Evolutionary conservation across 1,284 basidiomycete genomes (phyloP), one percentile per base, ranked within the genome.

Genomic region (Neonothopanus nambi): DNA sequence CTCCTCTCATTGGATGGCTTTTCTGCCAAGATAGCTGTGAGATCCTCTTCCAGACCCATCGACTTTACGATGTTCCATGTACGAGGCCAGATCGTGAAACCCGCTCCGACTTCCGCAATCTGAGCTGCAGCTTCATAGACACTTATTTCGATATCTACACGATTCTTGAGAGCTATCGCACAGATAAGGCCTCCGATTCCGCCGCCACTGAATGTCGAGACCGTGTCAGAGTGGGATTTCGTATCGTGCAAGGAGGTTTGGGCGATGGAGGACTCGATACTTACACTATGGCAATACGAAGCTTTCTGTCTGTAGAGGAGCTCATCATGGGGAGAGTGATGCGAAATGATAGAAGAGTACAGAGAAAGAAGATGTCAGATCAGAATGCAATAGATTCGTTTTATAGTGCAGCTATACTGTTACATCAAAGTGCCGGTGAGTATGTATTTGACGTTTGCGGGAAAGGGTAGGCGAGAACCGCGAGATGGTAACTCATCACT

Each of bases 31-130:
- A 62, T 42, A 7, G 46, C 47, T 8, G 56, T 20, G 8, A 67
- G 47, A 26, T 55, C 45, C 26, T 61, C 26, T 8, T 65, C 61
- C 44, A 67, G 35, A 13, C 62, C 62, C 35, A 67, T 35, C 1
- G 40, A 44, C 42, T 60, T 58, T 41, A 67, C 47, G 18, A 63
- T 56, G 6, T 52, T 51, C 64, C 64, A 65, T 39, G 61, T 60
- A 20, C 65, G 50, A 40, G 59, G 62, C 64, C 64, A 67, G 21
- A 65, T 53, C 26, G 62, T 61, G 37, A 67, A 62, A 0, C 65
- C 65, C 36, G 65, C 64, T 3, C 65, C 65, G 38, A 65, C 61
- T 42, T 64, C 61, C 12, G 61, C 56, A 11, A 67, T 59, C 12
- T 58, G 24, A 2, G 60, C 26, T 7, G 61, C 56, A 2, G 58